Base-by-base conservation (phyloP, 768 basidiomycete species). In the Amanita muscaria region DNA sequence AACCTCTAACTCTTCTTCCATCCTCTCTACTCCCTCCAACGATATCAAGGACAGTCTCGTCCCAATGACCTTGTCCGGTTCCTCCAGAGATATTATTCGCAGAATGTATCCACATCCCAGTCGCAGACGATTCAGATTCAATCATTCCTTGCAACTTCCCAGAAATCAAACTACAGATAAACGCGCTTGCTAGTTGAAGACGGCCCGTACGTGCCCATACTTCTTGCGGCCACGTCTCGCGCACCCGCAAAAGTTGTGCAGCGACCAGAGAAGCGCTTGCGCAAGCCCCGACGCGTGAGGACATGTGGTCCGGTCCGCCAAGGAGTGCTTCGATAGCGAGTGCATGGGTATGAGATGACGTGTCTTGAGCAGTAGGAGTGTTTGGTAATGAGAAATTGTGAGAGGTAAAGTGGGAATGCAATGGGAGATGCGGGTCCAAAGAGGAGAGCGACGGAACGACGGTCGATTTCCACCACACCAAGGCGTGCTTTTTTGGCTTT, bases 401-500 rank as follows among this genome's bases (percentile, higher is more conserved):
- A 0, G 80, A 64, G 1, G 75, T 71, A 46, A 89, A 80, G 54
- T 87, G 86, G 1, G 74, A 64, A 53, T 83, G 76, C 5, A 89
- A 63, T 0, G 82, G 77, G n/a, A 77, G 60, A 51, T 77, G 74
- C 2, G 86, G 77, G 55, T 88, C 83, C 40, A 89, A 67, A 14
- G 79, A 73, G 18, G 83, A 83, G 42, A 90, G 68, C 6, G 79
- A 79, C 11, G 80, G 78, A 10, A 85, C 73, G 8, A 85, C 74
- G 6, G 79, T 82, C 1, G 83, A 79, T 63, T 86, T 87, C 85
- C 87, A 89, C 84, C 86, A 89, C 31, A 90, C 87, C 15, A 88
- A 68, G 3, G 85, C 83, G 57, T 83, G 79, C 79, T 71, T n/a
- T n/a, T n/a, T n/a, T n/a, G n/a, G n/a, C n/a, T n/a, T n/a, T n/a